Conservation (phyloP, 2,329 filamentous ascomycete genomes). For the Conoideocrella luteorostrata region DNA sequence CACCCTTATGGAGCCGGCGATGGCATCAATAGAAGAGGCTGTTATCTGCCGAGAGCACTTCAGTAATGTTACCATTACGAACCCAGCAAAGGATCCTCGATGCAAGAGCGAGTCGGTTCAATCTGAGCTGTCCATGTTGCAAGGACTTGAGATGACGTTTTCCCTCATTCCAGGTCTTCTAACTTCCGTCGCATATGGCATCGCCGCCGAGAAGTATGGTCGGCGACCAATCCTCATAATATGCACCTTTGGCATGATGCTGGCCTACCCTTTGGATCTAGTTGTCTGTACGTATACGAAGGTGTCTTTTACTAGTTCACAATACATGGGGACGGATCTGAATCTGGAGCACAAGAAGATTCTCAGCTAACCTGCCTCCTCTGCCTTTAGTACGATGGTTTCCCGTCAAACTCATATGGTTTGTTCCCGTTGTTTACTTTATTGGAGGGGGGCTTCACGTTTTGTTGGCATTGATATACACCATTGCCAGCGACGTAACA, state of each 20-base stretch:
- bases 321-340: too few species aligned
- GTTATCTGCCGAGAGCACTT: constrained; percentile 1
- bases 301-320: too few species aligned
- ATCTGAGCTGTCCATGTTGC: background rate
- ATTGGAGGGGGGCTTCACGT: background rate
- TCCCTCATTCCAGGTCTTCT: constrained; percentile 2
- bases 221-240: background rate
- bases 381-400: background rate
- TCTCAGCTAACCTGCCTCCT: background rate
- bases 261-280: background rate
- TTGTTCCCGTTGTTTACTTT: background rate
- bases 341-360: background rate
- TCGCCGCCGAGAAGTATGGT: constrained; percentile 2
- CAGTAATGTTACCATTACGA: background rate
- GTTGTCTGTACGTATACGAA: background rate
- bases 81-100: background rate
- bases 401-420: background rate
- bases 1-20: background rate
- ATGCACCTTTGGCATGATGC: background rate
- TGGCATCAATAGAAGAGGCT: constrained; percentile 1
- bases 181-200: background rate
- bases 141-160: constrained; percentile 3
- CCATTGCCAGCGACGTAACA: background rate
- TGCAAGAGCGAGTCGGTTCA: constrained; percentile 3
- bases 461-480: too few species aligned